Evolutionary conservation across 352 stramenopile genomes (phyloP), one percentile per base, ranked within the genome.

Genomic region (Globisporangium ultimum): DNA sequence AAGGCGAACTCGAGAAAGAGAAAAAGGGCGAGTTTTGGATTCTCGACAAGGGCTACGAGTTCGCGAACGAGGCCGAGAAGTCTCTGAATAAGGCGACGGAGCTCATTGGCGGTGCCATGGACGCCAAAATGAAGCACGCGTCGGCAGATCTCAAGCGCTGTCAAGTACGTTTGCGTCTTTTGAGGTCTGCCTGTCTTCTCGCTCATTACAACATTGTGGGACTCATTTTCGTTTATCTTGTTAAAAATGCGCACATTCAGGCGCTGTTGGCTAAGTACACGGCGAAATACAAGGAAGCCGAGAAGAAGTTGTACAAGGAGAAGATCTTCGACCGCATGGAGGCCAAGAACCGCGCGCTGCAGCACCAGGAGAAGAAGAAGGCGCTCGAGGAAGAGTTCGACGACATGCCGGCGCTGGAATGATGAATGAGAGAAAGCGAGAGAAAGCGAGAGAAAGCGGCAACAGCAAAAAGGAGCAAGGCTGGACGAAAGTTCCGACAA

Each of bases 261-360:
- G 69, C 71, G 18, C n/a, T 82, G 48, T 55, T 95, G 52, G 60
- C 65, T 36, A 75, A 88, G 53, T 88, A 79, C 51, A 71, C 74
- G 1, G 61, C 68, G 17, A 87, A 86, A 40, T 95, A 95, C 72
- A 91, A 91, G 60, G 78, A 93, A 70, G 78, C 87, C 24, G 83
- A 95, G 68, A 95, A 93, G 65, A 93, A 89, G 65, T 60, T 95
- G 56, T 93, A 93, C 74, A 91, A 91, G 55, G 85, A 95, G 50
- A 91, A 93, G 65, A 95, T 95, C 55, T 93, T 95, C 55, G 82
- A 91, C 41, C 79, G 83, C 21, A 76, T 95, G 65, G 64, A 92
- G 52, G 83, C 79, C 46, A 90, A 91, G 64, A 95, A 95, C 71
- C 87, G 88, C 61, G 65, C 74, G 34, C 57, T 89, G 20, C 81